Evolutionary conservation across 1,139 yeast genomes (phyloP).

Genomic region (Pneumocystis sp.): DNA sequence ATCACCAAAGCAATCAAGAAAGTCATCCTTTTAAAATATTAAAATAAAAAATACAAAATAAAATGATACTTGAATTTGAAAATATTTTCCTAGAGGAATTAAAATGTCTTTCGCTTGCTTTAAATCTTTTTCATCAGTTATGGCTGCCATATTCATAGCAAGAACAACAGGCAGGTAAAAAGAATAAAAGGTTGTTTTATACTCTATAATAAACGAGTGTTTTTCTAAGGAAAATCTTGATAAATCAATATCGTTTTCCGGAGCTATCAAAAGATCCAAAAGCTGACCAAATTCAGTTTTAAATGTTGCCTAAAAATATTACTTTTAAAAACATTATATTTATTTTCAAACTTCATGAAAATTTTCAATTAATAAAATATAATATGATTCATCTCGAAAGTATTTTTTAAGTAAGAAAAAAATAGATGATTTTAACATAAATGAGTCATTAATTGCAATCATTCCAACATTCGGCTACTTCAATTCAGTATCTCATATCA

Average conservation of each 20-base stretch:
- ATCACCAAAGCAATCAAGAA: constrained; percentile 90
- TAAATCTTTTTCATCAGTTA: constrained; percentile 53
- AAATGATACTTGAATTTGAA: constrained; percentile 66
- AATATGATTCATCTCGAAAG: constrained; percentile 67
- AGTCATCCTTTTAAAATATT: constrained; percentile 45
- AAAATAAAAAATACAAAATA: neutral
- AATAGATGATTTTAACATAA: constrained; percentile 92
- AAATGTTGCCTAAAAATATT: constrained; percentile 51
- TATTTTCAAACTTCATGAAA: constrained; percentile 33
- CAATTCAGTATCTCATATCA: neutral
- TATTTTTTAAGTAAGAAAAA: constrained; percentile 78
- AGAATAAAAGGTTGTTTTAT: constrained; percentile 94
- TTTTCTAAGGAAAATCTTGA: constrained; percentile 71
- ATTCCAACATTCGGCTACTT: constrained; percentile 22
- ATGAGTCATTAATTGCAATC: constrained; percentile 93
- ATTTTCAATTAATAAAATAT: constrained; percentile 78
- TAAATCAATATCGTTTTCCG: constrained; percentile 84
- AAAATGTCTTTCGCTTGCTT: constrained; percentile 78
- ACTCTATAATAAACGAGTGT: constrained; percentile 89
- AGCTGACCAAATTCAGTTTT: constrained; percentile 96
- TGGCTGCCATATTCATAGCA: constrained; percentile 87
- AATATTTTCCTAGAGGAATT: constrained; percentile 93
- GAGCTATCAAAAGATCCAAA: constrained; percentile 89
- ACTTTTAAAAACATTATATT: no score
- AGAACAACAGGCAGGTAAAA: constrained; percentile 95